Evolutionary conservation across 257 asterid genomes (phyloP).

Genomic region (Misopates orontium): DNA sequence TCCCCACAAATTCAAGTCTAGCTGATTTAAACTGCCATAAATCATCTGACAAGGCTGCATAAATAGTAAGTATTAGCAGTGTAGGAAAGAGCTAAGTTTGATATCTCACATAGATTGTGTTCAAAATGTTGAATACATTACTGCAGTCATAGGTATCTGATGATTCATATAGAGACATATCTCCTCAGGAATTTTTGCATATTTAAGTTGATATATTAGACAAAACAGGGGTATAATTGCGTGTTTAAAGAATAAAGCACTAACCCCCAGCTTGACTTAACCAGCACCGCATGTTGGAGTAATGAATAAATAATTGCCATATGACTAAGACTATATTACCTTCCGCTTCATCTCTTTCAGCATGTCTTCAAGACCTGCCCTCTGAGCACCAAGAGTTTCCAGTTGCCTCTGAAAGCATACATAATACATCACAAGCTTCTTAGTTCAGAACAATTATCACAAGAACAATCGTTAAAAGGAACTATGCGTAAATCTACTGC

Average conservation of each 20-base stretch:
- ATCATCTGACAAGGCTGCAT: conserved; percentile 3
- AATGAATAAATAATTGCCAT: conserved; percentile 11
- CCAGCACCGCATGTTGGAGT: conserved; percentile 6
- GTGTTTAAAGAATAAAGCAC: not conserved
- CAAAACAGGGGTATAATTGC: not conserved
- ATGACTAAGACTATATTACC: conserved; percentile 45
- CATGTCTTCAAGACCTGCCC: conserved; percentile 99
- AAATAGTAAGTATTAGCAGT: conserved; percentile 6
- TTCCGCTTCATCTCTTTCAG: conserved; percentile 99
- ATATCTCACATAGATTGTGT: conserved; percentile 4
- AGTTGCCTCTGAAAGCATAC: conserved; percentile 73
- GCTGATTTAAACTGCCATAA: conserved; percentile 17
- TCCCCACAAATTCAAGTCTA: not conserved
- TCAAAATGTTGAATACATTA: not conserved
- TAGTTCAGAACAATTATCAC: conserved; percentile 10
- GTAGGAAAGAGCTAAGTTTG: not conserved
- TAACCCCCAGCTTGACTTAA: conserved; percentile 4
- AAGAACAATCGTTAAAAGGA: conserved; percentile 1
- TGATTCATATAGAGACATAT: conserved; percentile 8
- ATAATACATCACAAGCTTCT: conserved; percentile 22
- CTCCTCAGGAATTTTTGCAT: not conserved
- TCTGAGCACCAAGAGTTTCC: conserved; percentile 95
- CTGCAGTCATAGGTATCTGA: not conserved
- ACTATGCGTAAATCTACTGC: conserved; percentile 3
- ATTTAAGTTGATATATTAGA: not conserved